Evolutionary conservation across 2,329 filamentous ascomycete species (phyloP).

Genomic region (Rhynchosporium graminicola): DNA sequence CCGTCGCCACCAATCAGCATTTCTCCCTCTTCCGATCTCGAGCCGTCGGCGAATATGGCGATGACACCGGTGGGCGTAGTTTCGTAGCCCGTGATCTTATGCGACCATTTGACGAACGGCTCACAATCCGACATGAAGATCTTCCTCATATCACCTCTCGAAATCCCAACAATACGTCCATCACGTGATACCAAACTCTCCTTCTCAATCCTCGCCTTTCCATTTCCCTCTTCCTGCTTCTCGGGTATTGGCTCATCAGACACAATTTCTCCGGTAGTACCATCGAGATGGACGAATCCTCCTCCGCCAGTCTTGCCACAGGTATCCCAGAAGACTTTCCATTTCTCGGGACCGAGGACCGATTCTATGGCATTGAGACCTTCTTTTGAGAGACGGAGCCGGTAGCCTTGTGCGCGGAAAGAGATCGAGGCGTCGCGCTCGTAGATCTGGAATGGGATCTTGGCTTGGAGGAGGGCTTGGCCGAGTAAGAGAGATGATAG

Average conservation of each 20-base stretch:
- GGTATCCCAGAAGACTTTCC: conserved; percentile 56
- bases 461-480: conserved; percentile 40
- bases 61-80: conserved; percentile 54
- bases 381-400: conserved; percentile 57
- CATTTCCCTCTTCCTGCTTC: conserved; percentile 34
- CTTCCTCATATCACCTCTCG: conserved; percentile 62
- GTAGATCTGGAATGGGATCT: conserved; percentile 45
- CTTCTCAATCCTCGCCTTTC: conserved; percentile 22
- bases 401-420: conserved; percentile 64
- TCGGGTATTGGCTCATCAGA: conserved; percentile 27
- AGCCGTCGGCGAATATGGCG: conserved; percentile 61
- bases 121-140: conserved; percentile 60
- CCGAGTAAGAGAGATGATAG: conserved; percentile 44
- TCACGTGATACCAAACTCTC: conserved; percentile 51
- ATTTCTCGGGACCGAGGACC: conserved; percentile 51
- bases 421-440: conserved; percentile 49
- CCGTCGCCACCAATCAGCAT: conserved; percentile 65
- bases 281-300: conserved; percentile 54
- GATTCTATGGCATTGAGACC: conserved; percentile 62
- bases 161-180: conserved; percentile 62
- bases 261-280: conserved; percentile 52
- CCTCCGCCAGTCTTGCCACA: conserved; percentile 61
- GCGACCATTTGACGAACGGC: conserved; percentile 54
- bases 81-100: conserved; percentile 60
- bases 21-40: conserved; percentile 57